These are phyloP conservation scores for Trichocladium uniseriatum DNA, from an alignment of 495 filamentous ascomycete species.

Conservation along the genomic window DNA sequence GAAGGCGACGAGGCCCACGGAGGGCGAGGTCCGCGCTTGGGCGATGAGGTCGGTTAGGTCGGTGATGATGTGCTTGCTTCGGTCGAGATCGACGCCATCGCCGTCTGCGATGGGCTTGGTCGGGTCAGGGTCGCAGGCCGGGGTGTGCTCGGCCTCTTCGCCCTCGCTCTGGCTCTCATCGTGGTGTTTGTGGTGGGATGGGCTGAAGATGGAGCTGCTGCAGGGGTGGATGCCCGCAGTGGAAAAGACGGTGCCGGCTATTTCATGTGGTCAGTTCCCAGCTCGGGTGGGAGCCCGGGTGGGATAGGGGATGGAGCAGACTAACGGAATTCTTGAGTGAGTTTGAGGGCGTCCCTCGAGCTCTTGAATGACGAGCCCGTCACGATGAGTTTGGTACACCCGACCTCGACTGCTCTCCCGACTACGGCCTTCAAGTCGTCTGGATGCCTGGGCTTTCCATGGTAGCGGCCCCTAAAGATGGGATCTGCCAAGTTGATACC, in stretches of 20 bases:
- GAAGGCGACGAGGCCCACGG: conserved; percentile 55
- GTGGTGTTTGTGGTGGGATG: conserved; percentile 47
- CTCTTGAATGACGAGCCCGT: conserved; percentile 84
- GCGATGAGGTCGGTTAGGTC: conserved; percentile 50
- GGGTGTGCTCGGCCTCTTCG: conserved; percentile 31
- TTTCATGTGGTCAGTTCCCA: conserved; percentile 8
- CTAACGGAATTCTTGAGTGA: conserved; percentile 65
- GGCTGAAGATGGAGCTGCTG: conserved; percentile 56
- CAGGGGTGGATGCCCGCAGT: conserved; percentile 95
- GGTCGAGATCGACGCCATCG: conserved; percentile 28
- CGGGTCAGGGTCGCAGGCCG: conserved; percentile 36
- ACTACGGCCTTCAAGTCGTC: conserved; percentile 71
- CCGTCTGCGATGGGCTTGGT: conserved; percentile 32
- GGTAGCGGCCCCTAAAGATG: conserved; percentile 74
- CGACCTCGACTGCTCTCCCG: conserved; percentile 60
- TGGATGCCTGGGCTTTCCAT: conserved; percentile 71
- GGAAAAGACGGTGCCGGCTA: conserved; percentile 72
- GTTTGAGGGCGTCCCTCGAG: conserved; percentile 60
- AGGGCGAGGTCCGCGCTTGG: conserved; percentile 30
- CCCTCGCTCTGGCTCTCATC: conserved; percentile 26
- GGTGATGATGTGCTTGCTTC: conserved; percentile 40
- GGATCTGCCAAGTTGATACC: conserved; percentile 92
- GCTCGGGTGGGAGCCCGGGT: not conserved
- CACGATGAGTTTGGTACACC: conserved; percentile 82
- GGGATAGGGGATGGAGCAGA: conserved; percentile 1